phyloP scores from a whole-genome alignment of 805 yeast genomes.

The Yarrowia yakushimensis region DNA sequence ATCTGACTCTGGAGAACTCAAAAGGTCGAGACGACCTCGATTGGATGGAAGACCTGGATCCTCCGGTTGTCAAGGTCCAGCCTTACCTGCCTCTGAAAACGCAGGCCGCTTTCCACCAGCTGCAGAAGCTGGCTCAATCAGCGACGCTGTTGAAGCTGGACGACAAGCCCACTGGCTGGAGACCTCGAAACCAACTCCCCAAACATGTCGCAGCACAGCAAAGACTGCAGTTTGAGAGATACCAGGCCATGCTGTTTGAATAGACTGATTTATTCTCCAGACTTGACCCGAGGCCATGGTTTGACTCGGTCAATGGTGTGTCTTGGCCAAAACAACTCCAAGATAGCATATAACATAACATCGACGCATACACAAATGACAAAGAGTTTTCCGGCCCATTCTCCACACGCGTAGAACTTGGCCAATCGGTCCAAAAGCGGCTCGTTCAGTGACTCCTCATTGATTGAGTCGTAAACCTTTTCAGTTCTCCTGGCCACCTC shows the following conservation, averaged over 20 bases:
- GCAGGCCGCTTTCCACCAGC: not conserved
- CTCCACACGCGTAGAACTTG: slow-evolving; percentile 60
- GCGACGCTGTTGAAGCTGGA: not conserved
- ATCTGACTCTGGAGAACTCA: not conserved
- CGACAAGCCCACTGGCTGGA: not conserved
- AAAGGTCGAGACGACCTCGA: not conserved
- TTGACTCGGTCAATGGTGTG: slow-evolving; percentile 65
- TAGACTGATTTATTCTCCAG: not conserved
- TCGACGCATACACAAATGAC: slow-evolving; percentile 80
- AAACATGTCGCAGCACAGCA: slow-evolving; percentile 1
- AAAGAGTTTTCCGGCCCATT: slow-evolving; percentile 81
- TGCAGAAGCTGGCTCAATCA: not conserved
- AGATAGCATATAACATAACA: slow-evolving; percentile 54
- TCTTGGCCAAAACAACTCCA: slow-evolving; percentile 71
- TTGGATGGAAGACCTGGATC: not conserved
- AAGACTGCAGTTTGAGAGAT: not conserved
- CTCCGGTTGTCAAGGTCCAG: not conserved
- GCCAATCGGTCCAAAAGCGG: slow-evolving; percentile 57
- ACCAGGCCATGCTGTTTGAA: not conserved
- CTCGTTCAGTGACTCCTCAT: slow-evolving; percentile 43
- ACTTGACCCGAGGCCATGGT: slow-evolving; percentile 59
- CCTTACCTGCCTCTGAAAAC: slow-evolving; percentile 1
- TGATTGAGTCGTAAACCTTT: slow-evolving; percentile 61
- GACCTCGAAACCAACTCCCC: not conserved
- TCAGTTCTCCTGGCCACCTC: slow-evolving; percentile 87